These are phyloP conservation scores for Phytopythium mirpurense DNA, from an alignment of 352 stramenopile species.

Conservation along the genomic window DNA sequence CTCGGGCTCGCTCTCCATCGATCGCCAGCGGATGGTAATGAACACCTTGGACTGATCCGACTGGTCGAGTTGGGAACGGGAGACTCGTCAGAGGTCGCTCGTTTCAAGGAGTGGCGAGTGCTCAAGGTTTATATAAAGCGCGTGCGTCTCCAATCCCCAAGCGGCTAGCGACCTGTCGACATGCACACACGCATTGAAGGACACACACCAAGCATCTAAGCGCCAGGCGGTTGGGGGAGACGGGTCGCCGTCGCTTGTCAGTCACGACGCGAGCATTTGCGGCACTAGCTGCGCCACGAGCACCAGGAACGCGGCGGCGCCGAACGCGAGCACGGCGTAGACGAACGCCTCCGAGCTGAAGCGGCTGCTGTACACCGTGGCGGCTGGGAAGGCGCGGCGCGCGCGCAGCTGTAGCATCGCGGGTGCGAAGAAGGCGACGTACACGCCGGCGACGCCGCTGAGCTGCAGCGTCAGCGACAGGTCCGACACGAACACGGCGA, in stretches of 20 bases:
- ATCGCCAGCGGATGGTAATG: not conserved
- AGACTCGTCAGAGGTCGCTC: not conserved
- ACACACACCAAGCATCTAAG: not conserved
- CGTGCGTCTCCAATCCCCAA: not conserved
- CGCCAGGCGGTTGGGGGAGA: not conserved
- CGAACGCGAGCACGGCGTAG: constrained; percentile 64
- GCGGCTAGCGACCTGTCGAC: not conserved
- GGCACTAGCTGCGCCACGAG: constrained; percentile 55
- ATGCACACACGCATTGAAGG: not conserved
- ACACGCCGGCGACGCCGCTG: constrained; percentile 70
- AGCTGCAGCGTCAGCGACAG: constrained; percentile 85
- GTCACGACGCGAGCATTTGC: constrained; percentile 20
- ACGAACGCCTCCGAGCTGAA: constrained; percentile 57
- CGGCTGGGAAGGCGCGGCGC: constrained; percentile 33
- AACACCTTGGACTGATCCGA: too few relatives aligned
- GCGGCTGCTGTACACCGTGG: constrained; percentile 57
- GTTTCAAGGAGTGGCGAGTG: too few relatives aligned
- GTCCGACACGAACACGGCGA: constrained; percentile 80
- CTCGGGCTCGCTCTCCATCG: constrained; percentile 15
- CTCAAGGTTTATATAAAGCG: not conserved
- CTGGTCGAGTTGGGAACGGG: too few relatives aligned
- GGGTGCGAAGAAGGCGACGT: constrained; percentile 78
- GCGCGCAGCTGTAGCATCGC: constrained; percentile 62
- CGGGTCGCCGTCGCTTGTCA: too few relatives aligned
- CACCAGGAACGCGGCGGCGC: constrained; percentile 47